Conservation (phyloP, 2,329 filamentous ascomycete genomes). For the Balansia obtecta region DNA sequence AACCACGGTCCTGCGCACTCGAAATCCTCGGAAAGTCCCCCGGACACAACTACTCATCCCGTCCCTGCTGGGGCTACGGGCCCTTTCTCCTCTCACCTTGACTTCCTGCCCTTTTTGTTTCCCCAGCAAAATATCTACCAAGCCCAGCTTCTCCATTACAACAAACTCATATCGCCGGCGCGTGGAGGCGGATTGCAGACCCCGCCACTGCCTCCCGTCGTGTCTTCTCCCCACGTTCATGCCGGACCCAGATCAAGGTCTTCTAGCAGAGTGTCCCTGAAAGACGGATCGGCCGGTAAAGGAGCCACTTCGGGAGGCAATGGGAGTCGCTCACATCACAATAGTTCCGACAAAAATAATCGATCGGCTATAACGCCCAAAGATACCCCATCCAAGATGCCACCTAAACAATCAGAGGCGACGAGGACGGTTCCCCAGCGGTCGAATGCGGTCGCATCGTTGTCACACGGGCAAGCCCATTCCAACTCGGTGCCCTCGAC, state of each 20-base stretch:
- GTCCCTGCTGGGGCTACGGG: constrained; percentile 13
- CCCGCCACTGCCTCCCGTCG: constrained; percentile 39
- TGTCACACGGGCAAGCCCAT: constrained; percentile 31
- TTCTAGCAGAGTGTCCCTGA: constrained; percentile 47
- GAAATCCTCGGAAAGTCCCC: constrained; percentile 16
- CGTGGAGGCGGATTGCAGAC: constrained; percentile 44
- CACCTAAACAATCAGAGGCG: constrained; percentile 28
- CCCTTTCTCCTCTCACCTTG: constrained; percentile 31
- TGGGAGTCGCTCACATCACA: constrained; percentile 51
- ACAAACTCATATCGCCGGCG: constrained; percentile 48
- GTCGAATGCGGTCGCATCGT: constrained; percentile 16
- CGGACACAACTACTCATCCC: constrained; percentile 15
- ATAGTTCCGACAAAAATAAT: constrained; percentile 44
- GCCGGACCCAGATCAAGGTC: constrained; percentile 44
- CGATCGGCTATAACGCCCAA: constrained; percentile 49
- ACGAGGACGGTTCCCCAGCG: constrained; percentile 19
- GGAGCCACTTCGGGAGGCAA: constrained; percentile 41
- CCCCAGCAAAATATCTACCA: constrained; percentile 50
- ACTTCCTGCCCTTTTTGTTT: constrained; percentile 44
- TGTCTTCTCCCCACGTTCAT: constrained; percentile 44
- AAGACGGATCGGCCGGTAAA: constrained; percentile 34
- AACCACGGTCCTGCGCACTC: constrained; percentile 15
- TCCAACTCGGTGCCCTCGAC: constrained; percentile 91
- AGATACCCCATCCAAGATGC: constrained; percentile 39
- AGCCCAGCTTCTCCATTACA: constrained; percentile 52